Conservation (phyloP, 2,329 filamentous ascomycete genomes). For the Pseudogymnoascus sp. region DNA sequence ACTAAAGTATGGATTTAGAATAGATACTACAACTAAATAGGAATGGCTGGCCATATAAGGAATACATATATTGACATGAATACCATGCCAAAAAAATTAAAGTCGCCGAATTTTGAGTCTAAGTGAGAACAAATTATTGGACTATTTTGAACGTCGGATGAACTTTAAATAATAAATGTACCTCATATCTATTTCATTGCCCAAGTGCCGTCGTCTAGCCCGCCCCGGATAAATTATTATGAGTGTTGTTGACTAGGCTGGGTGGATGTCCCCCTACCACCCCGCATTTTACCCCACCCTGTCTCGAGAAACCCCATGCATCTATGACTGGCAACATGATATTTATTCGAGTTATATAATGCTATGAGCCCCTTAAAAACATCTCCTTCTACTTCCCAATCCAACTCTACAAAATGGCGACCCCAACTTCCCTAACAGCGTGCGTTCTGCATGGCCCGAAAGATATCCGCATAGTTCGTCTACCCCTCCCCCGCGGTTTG, state of each 20-base stretch:
- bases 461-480: background rate
- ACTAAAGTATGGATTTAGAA: background rate
- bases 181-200: background rate
- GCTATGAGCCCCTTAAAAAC: background rate
- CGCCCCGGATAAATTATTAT: background rate
- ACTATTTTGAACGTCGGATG: background rate
- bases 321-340: background rate
- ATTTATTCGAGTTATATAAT: background rate
- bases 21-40: background rate
- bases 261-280: background rate
- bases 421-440: background rate
- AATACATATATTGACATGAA: background rate
- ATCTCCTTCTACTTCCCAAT: background rate
- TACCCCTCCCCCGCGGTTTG: constrained; percentile 27
- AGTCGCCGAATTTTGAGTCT: background rate
- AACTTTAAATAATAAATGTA: background rate
- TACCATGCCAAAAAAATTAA: background rate
- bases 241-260: background rate
- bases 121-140: background rate
- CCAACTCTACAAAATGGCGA: background rate
- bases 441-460: background rate
- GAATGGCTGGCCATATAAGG: background rate
- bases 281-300: background rate
- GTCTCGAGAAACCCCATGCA: background rate
- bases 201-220: background rate